Evolutionary conservation across 2,329 filamentous ascomycete species (phyloP).

Genomic region (Penicillium polonicum): DNA sequence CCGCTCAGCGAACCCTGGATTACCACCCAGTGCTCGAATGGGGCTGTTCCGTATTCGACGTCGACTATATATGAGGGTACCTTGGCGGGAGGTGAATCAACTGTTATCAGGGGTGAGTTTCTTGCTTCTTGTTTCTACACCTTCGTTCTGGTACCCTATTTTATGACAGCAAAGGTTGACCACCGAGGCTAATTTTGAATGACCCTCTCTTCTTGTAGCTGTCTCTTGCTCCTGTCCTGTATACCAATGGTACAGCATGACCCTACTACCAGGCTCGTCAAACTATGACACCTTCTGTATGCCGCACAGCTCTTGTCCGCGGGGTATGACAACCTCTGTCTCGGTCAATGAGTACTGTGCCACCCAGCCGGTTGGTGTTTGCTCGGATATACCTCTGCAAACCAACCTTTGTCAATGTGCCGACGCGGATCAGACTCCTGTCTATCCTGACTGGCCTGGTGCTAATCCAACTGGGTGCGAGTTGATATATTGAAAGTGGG

Average conservation of each 20-base stretch:
- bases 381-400: constrained; percentile 10
- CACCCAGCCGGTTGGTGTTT: constrained; percentile 15
- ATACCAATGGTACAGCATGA: constrained; percentile 27
- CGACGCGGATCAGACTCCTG: constrained; percentile 16
- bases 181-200: not conserved
- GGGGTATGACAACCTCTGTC: constrained; percentile 25
- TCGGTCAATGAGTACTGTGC: constrained; percentile 22
- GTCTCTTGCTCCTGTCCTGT: constrained; percentile 25
- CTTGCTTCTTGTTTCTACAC: not conserved
- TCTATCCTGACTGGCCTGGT: constrained; percentile 21
- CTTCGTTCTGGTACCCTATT: not conserved
- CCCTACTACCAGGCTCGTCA: constrained; percentile 6
- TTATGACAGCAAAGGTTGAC: not conserved
- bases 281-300: constrained; percentile 26
- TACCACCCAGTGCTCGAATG: constrained; percentile 27
- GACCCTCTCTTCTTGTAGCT: constrained; percentile 5
- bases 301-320: constrained; percentile 23
- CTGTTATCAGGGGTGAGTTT: constrained; percentile 21
- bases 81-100: constrained; percentile 18
- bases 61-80: constrained; percentile 23
- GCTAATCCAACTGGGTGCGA: constrained; percentile 23
- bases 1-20: constrained; percentile 24
- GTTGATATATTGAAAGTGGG: not conserved
- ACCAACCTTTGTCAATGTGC: constrained; percentile 20
- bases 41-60: constrained; percentile 21